These are phyloP conservation scores for Delphinella strobiligena DNA, from an alignment of 2,329 filamentous ascomycete genomes.

Conservation along the genomic window DNA sequence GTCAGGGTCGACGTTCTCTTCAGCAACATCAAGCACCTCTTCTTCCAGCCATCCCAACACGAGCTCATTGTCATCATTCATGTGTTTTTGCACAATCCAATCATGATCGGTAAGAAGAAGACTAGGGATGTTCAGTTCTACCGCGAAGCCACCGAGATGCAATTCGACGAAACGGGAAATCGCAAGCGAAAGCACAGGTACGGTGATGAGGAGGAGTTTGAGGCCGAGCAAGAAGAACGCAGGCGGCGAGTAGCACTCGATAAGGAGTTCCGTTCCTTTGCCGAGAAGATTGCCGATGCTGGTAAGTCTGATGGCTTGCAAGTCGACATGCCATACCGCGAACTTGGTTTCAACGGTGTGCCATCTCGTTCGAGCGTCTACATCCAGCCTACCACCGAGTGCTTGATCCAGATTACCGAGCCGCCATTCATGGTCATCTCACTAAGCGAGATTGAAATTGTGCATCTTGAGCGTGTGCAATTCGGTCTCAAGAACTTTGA, in stretches of 20 bases:
- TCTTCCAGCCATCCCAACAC: slow-evolving; percentile 95
- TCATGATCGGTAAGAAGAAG: slow-evolving; percentile 98
- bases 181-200: slow-evolving; percentile 95
- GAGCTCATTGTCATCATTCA: slow-evolving; percentile 97
- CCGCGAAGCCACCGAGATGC: slow-evolving; percentile 92
- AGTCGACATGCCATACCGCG: slow-evolving; percentile 92
- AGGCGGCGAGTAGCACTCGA: slow-evolving; percentile 84
- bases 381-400: slow-evolving; percentile 92
- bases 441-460: slow-evolving; percentile 89
- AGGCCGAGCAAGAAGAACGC: slow-evolving; percentile 94
- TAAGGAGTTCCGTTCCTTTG: slow-evolving; percentile 89
- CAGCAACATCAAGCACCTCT: slow-evolving; percentile 95
- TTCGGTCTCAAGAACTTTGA: slow-evolving; percentile 99
- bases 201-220: slow-evolving; percentile 96
- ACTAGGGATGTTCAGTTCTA: slow-evolving; percentile 98
- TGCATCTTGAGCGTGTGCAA: slow-evolving; percentile 86
- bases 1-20: slow-evolving; percentile 89
- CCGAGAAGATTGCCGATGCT: slow-evolving; percentile 94
- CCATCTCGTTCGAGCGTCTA: slow-evolving; percentile 92
- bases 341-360: slow-evolving; percentile 93
- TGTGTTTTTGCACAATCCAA: slow-evolving; percentile 93
- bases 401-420: slow-evolving; percentile 90
- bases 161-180: slow-evolving; percentile 97
- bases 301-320: slow-evolving; percentile 82
- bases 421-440: slow-evolving; percentile 95